phyloP scores from a whole-genome alignment of 345 rosid genomes.

The Sisymbrium altissimum region DNA sequence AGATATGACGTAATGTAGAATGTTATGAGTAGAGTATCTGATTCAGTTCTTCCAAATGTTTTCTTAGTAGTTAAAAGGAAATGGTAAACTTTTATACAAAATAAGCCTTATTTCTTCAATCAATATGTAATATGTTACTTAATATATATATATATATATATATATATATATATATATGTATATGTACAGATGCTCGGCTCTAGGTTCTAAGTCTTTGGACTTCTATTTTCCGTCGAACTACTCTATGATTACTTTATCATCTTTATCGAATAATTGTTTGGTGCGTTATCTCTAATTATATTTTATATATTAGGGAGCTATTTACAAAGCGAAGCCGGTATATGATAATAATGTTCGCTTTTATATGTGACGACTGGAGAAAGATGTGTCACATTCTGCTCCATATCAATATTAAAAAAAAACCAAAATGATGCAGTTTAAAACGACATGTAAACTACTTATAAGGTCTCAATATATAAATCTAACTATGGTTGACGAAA shows the following conservation, averaged over 20 bases:
- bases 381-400: constrained; percentile 19
- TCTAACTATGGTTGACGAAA: no score
- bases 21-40: not conserved
- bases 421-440: not conserved
- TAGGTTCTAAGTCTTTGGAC: constrained; percentile 20
- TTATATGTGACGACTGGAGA: not conserved
- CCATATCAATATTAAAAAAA: not conserved
- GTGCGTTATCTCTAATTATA: not conserved
- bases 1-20: not conserved
- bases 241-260: constrained; percentile 17
- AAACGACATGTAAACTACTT: not conserved
- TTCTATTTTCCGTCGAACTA: constrained; percentile 9
- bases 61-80: not conserved
- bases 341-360: not conserved
- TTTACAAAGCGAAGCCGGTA: not conserved
- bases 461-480: no score
- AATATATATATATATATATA: not conserved
- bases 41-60: not conserved
- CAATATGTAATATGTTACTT: constrained; percentile 2
- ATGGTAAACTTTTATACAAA: not conserved
- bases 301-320: not conserved
- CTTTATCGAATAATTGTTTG: constrained; percentile 22
- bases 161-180: not conserved
- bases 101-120: not conserved
- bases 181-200: not conserved